Base-by-base conservation (phyloP, 306 rosid genomes). In the Cyamopsis tetragonoloba region DNA sequence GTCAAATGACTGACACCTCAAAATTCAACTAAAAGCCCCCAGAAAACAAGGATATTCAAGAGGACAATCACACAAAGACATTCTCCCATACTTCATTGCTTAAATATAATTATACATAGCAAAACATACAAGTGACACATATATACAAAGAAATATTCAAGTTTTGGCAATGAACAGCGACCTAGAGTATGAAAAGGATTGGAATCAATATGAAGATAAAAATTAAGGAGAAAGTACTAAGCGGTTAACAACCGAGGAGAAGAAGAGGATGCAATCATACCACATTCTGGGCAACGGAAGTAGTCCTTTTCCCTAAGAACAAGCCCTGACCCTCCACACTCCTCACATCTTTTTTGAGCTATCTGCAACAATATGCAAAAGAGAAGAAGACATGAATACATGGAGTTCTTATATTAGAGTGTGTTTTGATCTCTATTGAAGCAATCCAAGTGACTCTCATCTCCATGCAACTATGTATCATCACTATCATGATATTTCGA, bases 301-400 rank as follows among this genome's bases (percentile, higher is more conserved):
- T 84, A 89, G 42, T 75, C 66, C 14, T 87, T 75, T 13, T 89
- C 88, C 57, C 53, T 84, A 50, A 84, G 59, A 78, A 89, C 85
- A 64, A 92, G 80, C 41, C 96, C 98, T 43, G 96, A 89, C 17
- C 98, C 98, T 76, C 91, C 87, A 76, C 96, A 89, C 23, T 3
- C 80, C 69, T 81, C 84, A 44, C 98, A 92, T 74, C 68, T 80
- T 71, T 39, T 83, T 34, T 89, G 96, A 38, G 91, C 88, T 7
- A 84, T 78, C 98, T 89, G 83, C 63, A 70, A 70, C 26, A 50
- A 15, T 3, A 42, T 15, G 9, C 65, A 73, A 28, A 47, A 30
- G 12, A 0, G 3, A n/a, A 56, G 3, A n/a, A 56, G 20, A 22
- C 43, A 49, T 14, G 5, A 7, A 34, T 8, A 11, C 4, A n/a